Evolutionary conservation across 345 rosid genomes (phyloP).

Genomic region (Pistacia integerrima): DNA sequence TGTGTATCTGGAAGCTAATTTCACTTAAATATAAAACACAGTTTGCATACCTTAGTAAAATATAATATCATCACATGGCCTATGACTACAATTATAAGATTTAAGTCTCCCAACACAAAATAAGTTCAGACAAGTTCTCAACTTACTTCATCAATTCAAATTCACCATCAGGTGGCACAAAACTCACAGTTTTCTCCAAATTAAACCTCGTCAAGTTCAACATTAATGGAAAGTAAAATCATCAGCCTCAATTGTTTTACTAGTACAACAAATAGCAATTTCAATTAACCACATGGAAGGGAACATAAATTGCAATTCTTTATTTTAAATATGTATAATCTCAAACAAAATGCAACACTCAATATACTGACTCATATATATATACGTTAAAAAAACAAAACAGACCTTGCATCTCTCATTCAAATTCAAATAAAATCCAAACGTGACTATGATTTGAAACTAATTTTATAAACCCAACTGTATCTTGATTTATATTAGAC

Average conservation of each 20-base stretch:
- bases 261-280: conserved; percentile 14
- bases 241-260: no score
- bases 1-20: background rate
- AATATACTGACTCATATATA: no score
- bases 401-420: no score
- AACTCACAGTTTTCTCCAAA: conserved; percentile 97
- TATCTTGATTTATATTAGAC: no score
- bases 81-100: background rate
- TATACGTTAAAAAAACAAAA: no score
- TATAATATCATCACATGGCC: background rate
- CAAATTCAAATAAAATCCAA: no score
- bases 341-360: background rate
- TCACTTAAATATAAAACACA: background rate
- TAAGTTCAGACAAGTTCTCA: conserved; percentile 13
- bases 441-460: no score
- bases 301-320: background rate
- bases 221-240: conserved; percentile 58
- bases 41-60: background rate
- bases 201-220: conserved; percentile 93
- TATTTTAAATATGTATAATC: background rate
- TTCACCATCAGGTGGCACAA: conserved; percentile 99
- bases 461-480: no score
- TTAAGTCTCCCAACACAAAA: background rate
- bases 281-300: background rate
- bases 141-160: conserved; percentile 87